Evolutionary conservation across 2,329 filamentous ascomycete genomes (phyloP), one percentile per base, ranked within the genome.

Genomic region (Hypoxylon sp.): DNA sequence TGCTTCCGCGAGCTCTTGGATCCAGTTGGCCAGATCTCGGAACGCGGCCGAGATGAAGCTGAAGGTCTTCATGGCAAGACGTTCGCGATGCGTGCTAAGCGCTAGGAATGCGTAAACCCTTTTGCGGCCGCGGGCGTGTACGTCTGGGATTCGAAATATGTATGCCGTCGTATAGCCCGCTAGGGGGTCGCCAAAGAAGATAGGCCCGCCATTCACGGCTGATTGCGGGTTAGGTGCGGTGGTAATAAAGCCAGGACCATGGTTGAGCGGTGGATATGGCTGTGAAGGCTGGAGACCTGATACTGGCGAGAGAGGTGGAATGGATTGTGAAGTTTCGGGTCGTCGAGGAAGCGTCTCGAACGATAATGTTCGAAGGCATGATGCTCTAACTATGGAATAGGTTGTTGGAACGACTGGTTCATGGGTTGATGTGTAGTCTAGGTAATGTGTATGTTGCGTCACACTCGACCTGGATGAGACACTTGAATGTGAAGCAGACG

Each of bases 131-230:
- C 85, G 81, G 9, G 85, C 85, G 57, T 86, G 84, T 25, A 86
- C 75, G 64, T 88, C 85, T 5, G 84, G 81, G 30, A 88, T 85
- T 17, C 85, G 84, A 64, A 88, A 88, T 57, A 88, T 85, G 68
- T 86, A 88, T 9, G 84, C 85, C 0, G 84, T 88, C 0, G 85
- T 88, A 69, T 87, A 88, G 20, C 85, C 85, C 1, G 84, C 80
- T 0, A 80, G 67, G 1, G 82, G 77, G 62, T 88, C 85, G 20
- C 85, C 85, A 52, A 88, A 88, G 67, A 88, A 87, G 43, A 88
- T 86, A 20, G 85, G 83, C 0, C 84, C 84, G 2, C 84, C 84
- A 2, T 82, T 83, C 1, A 79, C 77, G 11, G 83, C 67, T 3
- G 67, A 68, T 48, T 69, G 67, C 75, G 26, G 80, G 73, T 46